Percentiles rank a stretch among this genome's conserved stretches.
Evolutionary conservation across 306 rosid species (phyloP).

Genomic region (Lagenaria siceraria): DNA sequence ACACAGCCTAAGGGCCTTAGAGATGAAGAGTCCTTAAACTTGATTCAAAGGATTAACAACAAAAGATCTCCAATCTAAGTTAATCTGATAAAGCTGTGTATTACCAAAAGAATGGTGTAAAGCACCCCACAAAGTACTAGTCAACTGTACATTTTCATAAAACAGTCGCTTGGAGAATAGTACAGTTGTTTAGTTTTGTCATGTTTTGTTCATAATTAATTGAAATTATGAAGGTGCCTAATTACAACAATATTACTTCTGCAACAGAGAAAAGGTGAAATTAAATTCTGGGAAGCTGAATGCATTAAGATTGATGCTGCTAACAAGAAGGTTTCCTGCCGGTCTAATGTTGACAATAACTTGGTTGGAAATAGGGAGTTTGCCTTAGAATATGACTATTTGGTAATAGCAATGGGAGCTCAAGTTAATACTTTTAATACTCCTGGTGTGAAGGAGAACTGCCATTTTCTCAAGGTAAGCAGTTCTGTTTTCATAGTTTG

Average conservation of each 20-base stretch:
- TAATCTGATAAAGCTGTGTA: no score
- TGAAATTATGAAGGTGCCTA: background rate
- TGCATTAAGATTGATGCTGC: slow-evolving; percentile 75
- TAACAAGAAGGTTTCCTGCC: slow-evolving; percentile 51
- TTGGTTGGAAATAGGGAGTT: slow-evolving; percentile 56
- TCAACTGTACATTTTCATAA: background rate
- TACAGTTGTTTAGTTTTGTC: background rate
- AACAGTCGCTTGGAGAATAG: background rate
- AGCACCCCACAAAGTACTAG: background rate
- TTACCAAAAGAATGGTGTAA: no score
- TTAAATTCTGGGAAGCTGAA: slow-evolving; percentile 78
- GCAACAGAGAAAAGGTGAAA: slow-evolving; percentile 60
- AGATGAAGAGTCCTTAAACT: no score
- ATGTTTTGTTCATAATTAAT: background rate
- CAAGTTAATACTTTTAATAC: slow-evolving; percentile 88
- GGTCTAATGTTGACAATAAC: slow-evolving; percentile 31
- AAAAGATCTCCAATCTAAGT: no score
- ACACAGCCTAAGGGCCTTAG: background rate
- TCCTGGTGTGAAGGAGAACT: slow-evolving; percentile 81
- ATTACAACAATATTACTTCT: background rate
- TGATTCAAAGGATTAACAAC: no score
- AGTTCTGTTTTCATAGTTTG: slow-evolving; percentile 1
- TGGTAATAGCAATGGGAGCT: slow-evolving; percentile 76
- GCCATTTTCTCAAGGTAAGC: slow-evolving; percentile 82
- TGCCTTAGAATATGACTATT: slow-evolving; percentile 70